Evolutionary conservation across 805 yeast species (phyloP), one percentile per base, ranked within the genome.

Genomic region (Starmera dryadoides): DNA sequence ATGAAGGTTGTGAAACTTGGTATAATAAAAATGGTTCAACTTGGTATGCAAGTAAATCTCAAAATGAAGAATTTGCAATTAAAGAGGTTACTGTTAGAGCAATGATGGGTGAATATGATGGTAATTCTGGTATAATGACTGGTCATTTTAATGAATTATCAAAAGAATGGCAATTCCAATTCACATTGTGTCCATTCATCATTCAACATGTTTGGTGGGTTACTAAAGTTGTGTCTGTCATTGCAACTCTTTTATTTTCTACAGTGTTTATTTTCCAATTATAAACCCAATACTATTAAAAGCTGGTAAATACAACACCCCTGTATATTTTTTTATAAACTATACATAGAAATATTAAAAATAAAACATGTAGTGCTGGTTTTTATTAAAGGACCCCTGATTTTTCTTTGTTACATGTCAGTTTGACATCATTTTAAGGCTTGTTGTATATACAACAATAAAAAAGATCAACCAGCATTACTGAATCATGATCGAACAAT

Each of bases 171-270:
- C 71, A 71, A 15, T 89, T 85, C 65, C 63, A 71, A 21, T 91
- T 77, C 62, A 59, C 73, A 6, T 65, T 82, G 43, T 93, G 98
- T 63, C 81, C 88, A 14, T 91, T 91, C 58, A 72, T 75, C 2
- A 75, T 86, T 10, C 97, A 89, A 62, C 97, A 89, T 57, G 77
- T 84, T 38, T 93, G 98, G 98, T 93, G 98, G 98, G 85, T 74
- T 7, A 72, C 95, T 2, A 80, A 85, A 52, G 71, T 80, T 1
- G 49, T 73, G 6, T 56, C 70, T 3, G 41, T 72, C 1, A 37
- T 77, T 10, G 61, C 75, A 0, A 48, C 67, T 0, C 41, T 74
- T 4, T 41, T 70, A 6, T 58, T 60, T 25, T 67, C 77, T 0
- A 41, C 47, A 1, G 50, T 47, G 3, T 42, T 45, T 34, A 36